Evolutionary conservation across 768 basidiomycete genomes (phyloP).

Genomic region (Botryobasidium botryosum): DNA sequence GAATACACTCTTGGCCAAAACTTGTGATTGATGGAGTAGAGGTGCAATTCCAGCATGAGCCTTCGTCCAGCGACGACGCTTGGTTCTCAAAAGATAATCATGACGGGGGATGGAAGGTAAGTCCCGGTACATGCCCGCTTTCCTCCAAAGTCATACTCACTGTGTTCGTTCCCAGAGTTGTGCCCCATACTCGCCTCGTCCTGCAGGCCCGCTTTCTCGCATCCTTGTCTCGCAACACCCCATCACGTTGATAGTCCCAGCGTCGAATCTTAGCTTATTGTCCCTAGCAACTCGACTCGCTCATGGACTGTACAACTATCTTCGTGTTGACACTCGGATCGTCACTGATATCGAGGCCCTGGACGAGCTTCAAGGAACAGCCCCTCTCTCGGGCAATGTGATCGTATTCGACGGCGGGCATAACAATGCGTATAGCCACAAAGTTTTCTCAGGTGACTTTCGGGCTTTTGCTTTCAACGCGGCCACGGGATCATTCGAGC

Average conservation of each 20-base stretch:
- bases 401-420: conserved; percentile 6
- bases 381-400: conserved; percentile 1
- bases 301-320: conserved; percentile 7
- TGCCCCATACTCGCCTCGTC: not conserved
- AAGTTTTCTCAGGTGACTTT: not conserved
- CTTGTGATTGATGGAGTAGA: not conserved
- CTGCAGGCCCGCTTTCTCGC: conserved; percentile 6
- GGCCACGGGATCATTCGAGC: not conserved
- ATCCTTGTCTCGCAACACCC: conserved; percentile 5
- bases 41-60: too few relatives aligned
- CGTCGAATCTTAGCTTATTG: not conserved
- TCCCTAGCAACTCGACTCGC: conserved; percentile 5
- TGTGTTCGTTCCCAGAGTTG: too few relatives aligned
- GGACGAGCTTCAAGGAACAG: not conserved
- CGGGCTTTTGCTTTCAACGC: conserved; percentile 1
- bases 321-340: conserved; percentile 6
- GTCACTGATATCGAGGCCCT: conserved; percentile 6
- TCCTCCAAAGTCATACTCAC: too few relatives aligned
- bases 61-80: too few relatives aligned
- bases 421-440: conserved; percentile 2
- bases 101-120: conserved; percentile 1
- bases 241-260: conserved; percentile 4
- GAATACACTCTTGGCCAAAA: not conserved
- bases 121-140: too few relatives aligned
- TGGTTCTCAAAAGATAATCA: too few relatives aligned